Conservation (phyloP, 164 flowering plant genomes). For the Macadamia tetraphylla region DNA sequence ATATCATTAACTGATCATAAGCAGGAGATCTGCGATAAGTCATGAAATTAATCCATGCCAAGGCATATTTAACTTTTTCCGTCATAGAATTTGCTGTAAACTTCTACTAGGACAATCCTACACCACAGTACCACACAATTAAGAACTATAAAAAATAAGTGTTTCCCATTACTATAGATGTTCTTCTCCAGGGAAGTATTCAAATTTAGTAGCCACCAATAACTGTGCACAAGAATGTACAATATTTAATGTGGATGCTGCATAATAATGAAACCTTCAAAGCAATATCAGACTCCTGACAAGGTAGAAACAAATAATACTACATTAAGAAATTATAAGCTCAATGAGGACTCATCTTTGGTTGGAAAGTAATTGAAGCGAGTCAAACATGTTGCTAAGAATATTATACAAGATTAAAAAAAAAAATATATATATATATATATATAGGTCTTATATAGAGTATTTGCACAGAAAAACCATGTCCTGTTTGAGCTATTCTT, state of each 20-base stretch:
- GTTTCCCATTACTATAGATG: not conserved
- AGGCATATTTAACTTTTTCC: not conserved
- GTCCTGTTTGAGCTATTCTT: no score
- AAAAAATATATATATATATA: no score
- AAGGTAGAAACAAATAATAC: no score
- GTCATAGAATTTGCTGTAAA: not conserved
- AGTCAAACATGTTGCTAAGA: no score
- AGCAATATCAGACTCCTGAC: not conserved
- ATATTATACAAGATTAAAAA: no score
- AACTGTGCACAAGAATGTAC: not conserved
- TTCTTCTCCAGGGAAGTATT: not conserved
- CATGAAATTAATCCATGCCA: not conserved
- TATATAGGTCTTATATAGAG: no score
- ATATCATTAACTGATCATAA: conserved; percentile 1
- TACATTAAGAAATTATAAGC: no score
- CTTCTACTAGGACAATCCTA: not conserved
- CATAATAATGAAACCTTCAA: not conserved
- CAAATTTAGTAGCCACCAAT: not conserved
- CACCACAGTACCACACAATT: not conserved
- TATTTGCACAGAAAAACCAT: no score
- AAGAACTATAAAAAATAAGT: not conserved
- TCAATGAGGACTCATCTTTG: no score
- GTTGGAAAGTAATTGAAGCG: no score
- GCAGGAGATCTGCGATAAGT: not conserved
- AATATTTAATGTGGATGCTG: not conserved